Evolutionary conservation across 345 rosid species (phyloP), one percentile per base, ranked within the genome.

Genomic region (Theobroma cacao): DNA sequence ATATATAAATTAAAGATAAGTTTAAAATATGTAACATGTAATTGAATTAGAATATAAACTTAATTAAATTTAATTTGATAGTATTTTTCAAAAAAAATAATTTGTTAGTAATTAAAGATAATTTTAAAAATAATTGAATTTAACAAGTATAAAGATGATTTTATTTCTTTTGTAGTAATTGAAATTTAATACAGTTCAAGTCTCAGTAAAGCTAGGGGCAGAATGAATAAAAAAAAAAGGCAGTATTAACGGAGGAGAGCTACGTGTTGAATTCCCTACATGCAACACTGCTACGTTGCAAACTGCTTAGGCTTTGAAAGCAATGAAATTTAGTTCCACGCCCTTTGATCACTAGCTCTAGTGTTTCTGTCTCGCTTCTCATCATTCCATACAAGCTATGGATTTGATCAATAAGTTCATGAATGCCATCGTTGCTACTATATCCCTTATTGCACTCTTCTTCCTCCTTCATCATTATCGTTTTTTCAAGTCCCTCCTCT

Each of bases 401-500:
- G 78, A 75, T 75, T 26, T 78, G 61, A 65, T 82, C 47, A 67
- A 87, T 79, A 72, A 53, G 79, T 73, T 82, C 52, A 43, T 87
- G 84, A 81, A 84, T 81, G 40, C 77, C 3, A 38, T 75, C 1
- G 61, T 81, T 66, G 77, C 86, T 65, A 80, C 78, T 36, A 0
- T 83, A 30, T 72, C 87, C 18, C 18, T 77, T 56, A 28, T 74
- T 22, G 75, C 82, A n/a, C 77, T 86, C 75, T 48, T 82, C 72
- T 80, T 84, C 71, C 68, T 91, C 82, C 80, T 85, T 5, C 90
- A 88, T 18, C 85, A 79, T 12, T 90, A 82, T 72, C 83, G 83
- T 26, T 75, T 81, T 66, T 61, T 86, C 70, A 88, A 85, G 77
- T 74, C 65, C 52, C 77, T 74, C 26, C 33, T 78, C 64, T 79